Conservation (phyloP, 441 rosid species). For the Oxalis stricta region DNA sequence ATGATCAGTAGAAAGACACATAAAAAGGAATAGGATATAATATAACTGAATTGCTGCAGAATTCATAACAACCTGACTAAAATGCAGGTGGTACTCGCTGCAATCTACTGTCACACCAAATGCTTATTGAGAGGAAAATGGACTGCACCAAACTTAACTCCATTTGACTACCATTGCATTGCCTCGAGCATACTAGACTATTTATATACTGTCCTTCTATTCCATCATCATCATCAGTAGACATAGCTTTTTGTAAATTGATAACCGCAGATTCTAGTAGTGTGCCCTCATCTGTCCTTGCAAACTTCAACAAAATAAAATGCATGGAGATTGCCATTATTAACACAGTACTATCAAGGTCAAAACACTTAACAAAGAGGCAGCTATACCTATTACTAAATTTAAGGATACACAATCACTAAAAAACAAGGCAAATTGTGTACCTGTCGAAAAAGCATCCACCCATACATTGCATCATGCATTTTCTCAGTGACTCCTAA, state of each 20-base stretch:
- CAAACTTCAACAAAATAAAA: constrained; percentile 51
- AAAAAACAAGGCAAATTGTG: not conserved
- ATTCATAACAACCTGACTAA: constrained; percentile 46
- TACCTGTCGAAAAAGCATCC: constrained; percentile 92
- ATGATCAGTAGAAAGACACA: not conserved
- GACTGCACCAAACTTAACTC: constrained; percentile 41
- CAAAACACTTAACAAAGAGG: no score
- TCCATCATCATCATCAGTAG: constrained; percentile 29
- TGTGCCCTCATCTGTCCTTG: constrained; percentile 47
- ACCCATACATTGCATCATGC: constrained; percentile 69
- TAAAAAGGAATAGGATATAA: constrained; percentile 1
- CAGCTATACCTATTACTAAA: not conserved
- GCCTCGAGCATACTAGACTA: constrained; percentile 42
- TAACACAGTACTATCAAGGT: no score
- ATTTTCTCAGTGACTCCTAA: constrained; percentile 82
- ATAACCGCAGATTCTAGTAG: constrained; percentile 50
- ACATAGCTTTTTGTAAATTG: constrained; percentile 48
- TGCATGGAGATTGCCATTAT: no score
- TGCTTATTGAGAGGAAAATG: constrained; percentile 50
- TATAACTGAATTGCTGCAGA: constrained; percentile 1
- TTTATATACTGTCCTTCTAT: constrained; percentile 50
- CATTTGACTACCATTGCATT: constrained; percentile 24
- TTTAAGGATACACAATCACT: not conserved
- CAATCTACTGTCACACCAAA: constrained; percentile 65
- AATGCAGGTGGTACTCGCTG: constrained; percentile 86